These are phyloP conservation scores for Phytophthora parvispora DNA, from an alignment of 352 stramenopile genomes.

Conservation along the genomic window DNA sequence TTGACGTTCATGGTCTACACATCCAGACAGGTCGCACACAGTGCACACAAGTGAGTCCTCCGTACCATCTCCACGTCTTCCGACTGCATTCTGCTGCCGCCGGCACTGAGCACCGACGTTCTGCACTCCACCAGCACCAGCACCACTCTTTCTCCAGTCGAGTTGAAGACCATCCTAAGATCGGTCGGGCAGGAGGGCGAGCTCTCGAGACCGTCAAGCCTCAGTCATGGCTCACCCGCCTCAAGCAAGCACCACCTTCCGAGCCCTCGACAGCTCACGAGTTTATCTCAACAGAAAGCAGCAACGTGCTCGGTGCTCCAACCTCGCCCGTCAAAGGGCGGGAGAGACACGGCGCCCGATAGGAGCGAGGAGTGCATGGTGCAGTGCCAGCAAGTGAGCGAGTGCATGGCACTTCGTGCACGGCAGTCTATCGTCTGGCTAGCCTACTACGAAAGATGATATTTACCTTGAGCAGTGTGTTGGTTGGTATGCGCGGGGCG, in stretches of 20 bases:
- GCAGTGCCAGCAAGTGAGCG: slow-evolving; percentile 5
- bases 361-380: slow-evolving; percentile 18
- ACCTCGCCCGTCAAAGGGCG: slow-evolving; percentile 3
- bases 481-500: slow-evolving; percentile 14
- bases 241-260: too few species aligned
- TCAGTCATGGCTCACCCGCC: slow-evolving; percentile 29
- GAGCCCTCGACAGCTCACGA: slow-evolving; percentile 12
- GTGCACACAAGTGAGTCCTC: slow-evolving; percentile 41
- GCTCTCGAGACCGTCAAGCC: slow-evolving; percentile 12
- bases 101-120: background rate
- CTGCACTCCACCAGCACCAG: background rate
- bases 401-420: slow-evolving; percentile 1
- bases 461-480: slow-evolving; percentile 41
- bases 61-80: slow-evolving; percentile 2
- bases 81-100: too few species aligned
- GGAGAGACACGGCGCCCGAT: slow-evolving; percentile 17
- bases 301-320: too few species aligned
- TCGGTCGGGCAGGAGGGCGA: background rate
- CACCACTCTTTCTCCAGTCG: background rate
- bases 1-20: slow-evolving; percentile 56
- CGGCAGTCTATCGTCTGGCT: background rate
- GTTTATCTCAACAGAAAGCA: slow-evolving; percentile 1
- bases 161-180: slow-evolving; percentile 5
- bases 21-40: slow-evolving; percentile 33
- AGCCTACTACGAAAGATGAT: slow-evolving; percentile 17